These are phyloP conservation scores for Tylopilus rubrobrunneus DNA, from an alignment of 768 basidiomycete genomes.

Conservation along the genomic window DNA sequence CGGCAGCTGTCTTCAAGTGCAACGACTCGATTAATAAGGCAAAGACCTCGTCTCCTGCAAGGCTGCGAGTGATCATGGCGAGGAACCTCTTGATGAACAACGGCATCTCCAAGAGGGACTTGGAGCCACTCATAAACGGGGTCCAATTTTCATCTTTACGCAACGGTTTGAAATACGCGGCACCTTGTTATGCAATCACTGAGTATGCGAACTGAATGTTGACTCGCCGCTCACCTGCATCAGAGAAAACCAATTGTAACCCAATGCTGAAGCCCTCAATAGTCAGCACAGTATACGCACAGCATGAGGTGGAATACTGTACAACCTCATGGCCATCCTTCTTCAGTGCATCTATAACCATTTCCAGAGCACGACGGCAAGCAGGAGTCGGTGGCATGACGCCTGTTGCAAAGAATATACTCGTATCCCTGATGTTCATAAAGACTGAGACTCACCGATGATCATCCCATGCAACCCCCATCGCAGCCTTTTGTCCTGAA, in stretches of 20 bases:
- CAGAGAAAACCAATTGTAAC: constrained; percentile 53
- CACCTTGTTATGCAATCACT: constrained; percentile 32
- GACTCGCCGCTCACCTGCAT: constrained; percentile 40
- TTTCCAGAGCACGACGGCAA: constrained; percentile 35
- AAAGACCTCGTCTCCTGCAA: constrained; percentile 23
- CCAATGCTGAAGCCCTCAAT: constrained; percentile 49
- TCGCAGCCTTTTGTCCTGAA: constrained; percentile 32
- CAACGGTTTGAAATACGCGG: constrained; percentile 37
- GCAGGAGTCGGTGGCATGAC: constrained; percentile 39
- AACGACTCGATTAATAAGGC: constrained; percentile 34
- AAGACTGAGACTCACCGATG: constrained; percentile 29
- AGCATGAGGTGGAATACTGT: constrained; percentile 17
- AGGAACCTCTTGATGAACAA: constrained; percentile 41
- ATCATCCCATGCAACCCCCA: constrained; percentile 42
- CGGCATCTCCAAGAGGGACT: constrained; percentile 24
- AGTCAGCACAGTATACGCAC: constrained; percentile 4
- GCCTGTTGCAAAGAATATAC: constrained; percentile 20
- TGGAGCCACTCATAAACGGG: constrained; percentile 25
- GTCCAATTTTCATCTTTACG: constrained; percentile 36
- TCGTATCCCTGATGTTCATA: background rate
- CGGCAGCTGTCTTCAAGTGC: constrained; percentile 25
- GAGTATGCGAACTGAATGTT: background rate
- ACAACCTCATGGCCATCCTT: constrained; percentile 39
- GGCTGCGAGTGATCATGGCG: constrained; percentile 35
- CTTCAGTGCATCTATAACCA: constrained; percentile 31